These are phyloP conservation scores for Pelargonium fulgidum DNA, from an alignment of 441 rosid genomes.

Conservation along the genomic window DNA sequence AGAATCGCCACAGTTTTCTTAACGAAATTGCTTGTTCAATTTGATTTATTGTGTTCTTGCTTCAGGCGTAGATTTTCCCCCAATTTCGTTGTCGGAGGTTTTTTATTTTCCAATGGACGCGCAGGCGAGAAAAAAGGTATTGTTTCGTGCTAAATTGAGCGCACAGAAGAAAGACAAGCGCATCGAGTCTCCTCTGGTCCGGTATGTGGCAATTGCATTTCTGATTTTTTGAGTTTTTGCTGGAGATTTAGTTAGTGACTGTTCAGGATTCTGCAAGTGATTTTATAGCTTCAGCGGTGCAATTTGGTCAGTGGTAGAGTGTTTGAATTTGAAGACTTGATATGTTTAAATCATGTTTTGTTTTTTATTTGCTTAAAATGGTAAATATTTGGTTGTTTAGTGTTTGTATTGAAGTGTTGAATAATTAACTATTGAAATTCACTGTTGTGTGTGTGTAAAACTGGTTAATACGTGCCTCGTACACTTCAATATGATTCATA, in stretches of 20 bases:
- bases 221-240: neutral
- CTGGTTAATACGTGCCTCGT: neutral
- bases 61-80: neutral
- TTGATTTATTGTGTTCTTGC: neutral
- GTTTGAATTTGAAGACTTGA: neutral
- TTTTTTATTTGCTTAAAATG: too few species aligned
- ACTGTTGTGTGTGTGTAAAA: too few species aligned
- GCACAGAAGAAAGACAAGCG: slow-evolving; percentile 71
- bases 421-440: neutral
- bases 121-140: slow-evolving; percentile 62
- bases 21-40: neutral
- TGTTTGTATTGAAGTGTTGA: neutral
- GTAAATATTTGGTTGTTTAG: neutral
- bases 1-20: neutral
- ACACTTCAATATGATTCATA: too few species aligned
- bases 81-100: neutral
- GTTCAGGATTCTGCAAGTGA: neutral
- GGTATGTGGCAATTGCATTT: slow-evolving; percentile 29
- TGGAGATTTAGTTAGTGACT: neutral
- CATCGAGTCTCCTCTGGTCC: slow-evolving; percentile 79
- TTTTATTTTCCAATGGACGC: slow-evolving; percentile 43
- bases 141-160: slow-evolving; percentile 74
- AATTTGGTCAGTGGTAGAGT: neutral
- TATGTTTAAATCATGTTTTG: neutral
- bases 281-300: neutral